These are phyloP conservation scores for Calycina marina DNA, from an alignment of 2,329 filamentous ascomycete genomes.

Conservation along the genomic window DNA sequence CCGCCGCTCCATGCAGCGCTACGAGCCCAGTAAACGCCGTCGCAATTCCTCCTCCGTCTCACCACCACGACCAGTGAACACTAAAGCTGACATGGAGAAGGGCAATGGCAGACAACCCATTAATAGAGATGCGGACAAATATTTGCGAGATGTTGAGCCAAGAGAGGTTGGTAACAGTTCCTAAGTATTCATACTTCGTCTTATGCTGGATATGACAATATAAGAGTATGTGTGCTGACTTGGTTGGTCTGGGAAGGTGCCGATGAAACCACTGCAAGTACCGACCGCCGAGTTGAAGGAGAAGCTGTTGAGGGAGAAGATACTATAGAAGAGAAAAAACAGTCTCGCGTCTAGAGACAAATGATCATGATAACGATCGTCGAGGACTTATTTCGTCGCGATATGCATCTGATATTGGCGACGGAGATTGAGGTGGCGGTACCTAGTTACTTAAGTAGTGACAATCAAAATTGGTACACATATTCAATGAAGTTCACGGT, in stretches of 20 bases:
- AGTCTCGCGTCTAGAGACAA: slow-evolving; percentile 25
- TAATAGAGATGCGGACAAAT: slow-evolving; percentile 12
- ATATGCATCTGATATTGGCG: no score
- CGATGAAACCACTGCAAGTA: slow-evolving; percentile 24
- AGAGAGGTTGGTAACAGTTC: slow-evolving; percentile 29
- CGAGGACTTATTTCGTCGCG: slow-evolving; percentile 23
- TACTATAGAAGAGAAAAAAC: slow-evolving; percentile 40
- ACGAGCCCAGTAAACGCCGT: slow-evolving; percentile 28
- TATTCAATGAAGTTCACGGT: no score
- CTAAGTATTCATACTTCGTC: slow-evolving; percentile 14
- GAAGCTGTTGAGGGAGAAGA: slow-evolving; percentile 36
- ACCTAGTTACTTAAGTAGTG: no score
- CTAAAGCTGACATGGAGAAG: slow-evolving; percentile 42
- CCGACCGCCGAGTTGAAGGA: slow-evolving; percentile 31
- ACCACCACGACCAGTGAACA: slow-evolving; percentile 30
- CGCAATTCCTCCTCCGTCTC: slow-evolving; percentile 38
- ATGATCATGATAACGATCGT: slow-evolving; percentile 31
- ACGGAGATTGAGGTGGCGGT: no score
- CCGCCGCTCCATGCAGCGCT: slow-evolving; percentile 22
- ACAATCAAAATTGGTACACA: no score
- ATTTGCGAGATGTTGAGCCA: slow-evolving; percentile 15
- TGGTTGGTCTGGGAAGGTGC: slow-evolving; percentile 2
- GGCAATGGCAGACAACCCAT: slow-evolving; percentile 26
- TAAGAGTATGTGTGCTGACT: slow-evolving; percentile 5
- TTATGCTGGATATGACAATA: no score